Base-by-base conservation (phyloP, 768 basidiomycete genomes). In the Psilocybe subaeruginosa region DNA sequence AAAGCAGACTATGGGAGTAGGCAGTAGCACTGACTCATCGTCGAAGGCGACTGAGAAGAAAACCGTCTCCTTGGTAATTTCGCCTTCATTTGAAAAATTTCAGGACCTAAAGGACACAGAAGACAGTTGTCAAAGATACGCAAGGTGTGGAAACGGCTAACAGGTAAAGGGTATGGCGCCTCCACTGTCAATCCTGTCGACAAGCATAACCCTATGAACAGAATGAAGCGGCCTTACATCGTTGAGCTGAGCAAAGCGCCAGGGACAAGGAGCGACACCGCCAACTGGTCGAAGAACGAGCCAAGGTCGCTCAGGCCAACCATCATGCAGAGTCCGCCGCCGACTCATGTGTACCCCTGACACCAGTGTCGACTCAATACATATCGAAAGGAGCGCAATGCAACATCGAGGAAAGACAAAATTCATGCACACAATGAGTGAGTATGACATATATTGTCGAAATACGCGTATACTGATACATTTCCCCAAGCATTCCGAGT, bases 171-270 rank as follows among this genome's bases (percentile, higher is more conserved):
- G 64, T 63, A 23, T 30, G 30, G 19, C 35, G 39, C 47, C 35
- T 60, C 51, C 43, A 37, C 23, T 56, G 47, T 11, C 33, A 11
- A 49, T 60, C 8, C 45, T 37, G 39, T 27, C 11, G 16, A 14
- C 37, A 37, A 29, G 33, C 46, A 12, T 23, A 48, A 29, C 59
- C 58, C 45, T 46, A 11, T 46, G 6, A 29, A 37, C 61, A 70
- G 73, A 47, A 66, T 48, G 72, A 70, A 54, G 66, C 54, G 27
- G 63, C 59, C 31, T 64, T 73, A 60, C 68, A 66, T 11, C 66
- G 68, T 41, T 67, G 75, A 52, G 76, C 76, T 29, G 75, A 74
- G 54, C 77, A 78, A 64, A 77, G 76, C 61, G 73, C 74, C 19
- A 68, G 76, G 53, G 76, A 77, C 65, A 77, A 75, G 64, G 75